phyloP scores from a whole-genome alignment of 2,329 filamentous ascomycete species.

The Lasiodiplodia gonubiensis region DNA sequence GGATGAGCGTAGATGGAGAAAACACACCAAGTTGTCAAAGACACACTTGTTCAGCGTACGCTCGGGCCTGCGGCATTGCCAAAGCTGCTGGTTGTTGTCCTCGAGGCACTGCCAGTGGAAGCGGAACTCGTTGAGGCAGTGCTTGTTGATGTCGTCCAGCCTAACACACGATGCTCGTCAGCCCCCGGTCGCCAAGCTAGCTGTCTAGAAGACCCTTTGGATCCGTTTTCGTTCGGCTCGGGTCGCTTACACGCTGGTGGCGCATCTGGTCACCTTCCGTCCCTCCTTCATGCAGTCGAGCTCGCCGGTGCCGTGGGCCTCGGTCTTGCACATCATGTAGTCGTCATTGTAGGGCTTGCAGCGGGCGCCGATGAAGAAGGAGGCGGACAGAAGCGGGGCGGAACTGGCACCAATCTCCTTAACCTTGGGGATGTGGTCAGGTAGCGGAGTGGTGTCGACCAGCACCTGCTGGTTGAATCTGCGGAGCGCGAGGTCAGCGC shows the following conservation, averaged over 20 bases:
- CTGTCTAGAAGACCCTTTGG: background rate
- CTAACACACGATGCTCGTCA: slow-evolving; percentile 52
- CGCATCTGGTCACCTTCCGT: slow-evolving; percentile 93
- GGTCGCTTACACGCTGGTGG: slow-evolving; percentile 79
- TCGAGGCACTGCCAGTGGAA: slow-evolving; percentile 95
- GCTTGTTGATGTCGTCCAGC: slow-evolving; percentile 93
- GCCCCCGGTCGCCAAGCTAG: slow-evolving; percentile 5
- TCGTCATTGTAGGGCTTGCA: slow-evolving; percentile 98
- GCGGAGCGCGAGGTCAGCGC: slow-evolving; percentile 33
- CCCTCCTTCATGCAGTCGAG: slow-evolving; percentile 96
- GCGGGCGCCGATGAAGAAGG: slow-evolving; percentile 95
- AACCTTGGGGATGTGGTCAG: slow-evolving; percentile 88
- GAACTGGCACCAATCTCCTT: slow-evolving; percentile 92
- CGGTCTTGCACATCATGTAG: slow-evolving; percentile 99
- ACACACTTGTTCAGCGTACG: slow-evolving; percentile 94
- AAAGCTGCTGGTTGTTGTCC: slow-evolving; percentile 96
- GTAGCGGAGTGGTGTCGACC: slow-evolving; percentile 94
- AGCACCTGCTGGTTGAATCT: slow-evolving; percentile 96
- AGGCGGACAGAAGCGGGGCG: slow-evolving; percentile 86
- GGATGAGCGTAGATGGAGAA: background rate
- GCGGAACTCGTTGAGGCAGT: slow-evolving; percentile 89
- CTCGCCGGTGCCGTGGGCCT: slow-evolving; percentile 89
- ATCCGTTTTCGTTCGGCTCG: background rate
- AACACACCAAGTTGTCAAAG: slow-evolving; percentile 87
- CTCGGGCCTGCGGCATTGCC: slow-evolving; percentile 89